Evolutionary conservation across 2,329 filamentous ascomycete genomes (phyloP).

Genomic region (Aspergillus sp.): DNA sequence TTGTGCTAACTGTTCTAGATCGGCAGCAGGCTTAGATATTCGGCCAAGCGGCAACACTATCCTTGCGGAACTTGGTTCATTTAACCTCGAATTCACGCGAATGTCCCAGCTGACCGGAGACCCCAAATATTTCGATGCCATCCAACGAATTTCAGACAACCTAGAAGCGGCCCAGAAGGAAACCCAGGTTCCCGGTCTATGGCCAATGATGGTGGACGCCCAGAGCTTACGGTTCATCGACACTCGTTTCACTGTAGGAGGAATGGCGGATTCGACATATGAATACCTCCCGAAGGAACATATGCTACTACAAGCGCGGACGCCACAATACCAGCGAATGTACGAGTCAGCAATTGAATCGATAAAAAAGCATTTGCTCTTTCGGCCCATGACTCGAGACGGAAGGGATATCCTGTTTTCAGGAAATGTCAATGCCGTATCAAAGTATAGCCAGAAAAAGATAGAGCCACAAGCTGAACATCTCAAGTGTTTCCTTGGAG

Average conservation of each 20-base stretch:
- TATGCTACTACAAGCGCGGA: constrained; percentile 48
- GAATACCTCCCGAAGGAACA: constrained; percentile 57
- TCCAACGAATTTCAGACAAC: constrained; percentile 80
- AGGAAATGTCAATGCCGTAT: constrained; percentile 33
- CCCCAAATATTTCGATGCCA: constrained; percentile 84
- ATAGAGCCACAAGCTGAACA: constrained; percentile 56
- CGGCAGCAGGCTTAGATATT: constrained; percentile 35
- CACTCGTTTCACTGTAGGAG: constrained; percentile 48
- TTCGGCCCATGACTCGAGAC: constrained; percentile 49
- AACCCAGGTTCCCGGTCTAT: constrained; percentile 76
- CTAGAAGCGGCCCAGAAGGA: constrained; percentile 74
- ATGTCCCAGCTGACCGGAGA: constrained; percentile 82
- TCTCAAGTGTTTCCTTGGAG: constrained; percentile 64
- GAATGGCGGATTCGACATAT: constrained; percentile 54
- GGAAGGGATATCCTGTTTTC: constrained; percentile 47
- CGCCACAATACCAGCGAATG: constrained; percentile 48
- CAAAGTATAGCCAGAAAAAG: constrained; percentile 21
- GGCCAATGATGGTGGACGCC: constrained; percentile 74
- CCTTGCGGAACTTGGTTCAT: constrained; percentile 73
- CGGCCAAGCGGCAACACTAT: constrained; percentile 65
- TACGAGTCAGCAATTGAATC: constrained; percentile 46
- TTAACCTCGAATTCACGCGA: constrained; percentile 89
- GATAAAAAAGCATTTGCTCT: constrained; percentile 48
- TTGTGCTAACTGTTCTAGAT: constrained; percentile 26
- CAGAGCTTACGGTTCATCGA: constrained; percentile 35